Conservation (phyloP, 129 eudicot genomes). For the Gnaphalium uliginosum region DNA sequence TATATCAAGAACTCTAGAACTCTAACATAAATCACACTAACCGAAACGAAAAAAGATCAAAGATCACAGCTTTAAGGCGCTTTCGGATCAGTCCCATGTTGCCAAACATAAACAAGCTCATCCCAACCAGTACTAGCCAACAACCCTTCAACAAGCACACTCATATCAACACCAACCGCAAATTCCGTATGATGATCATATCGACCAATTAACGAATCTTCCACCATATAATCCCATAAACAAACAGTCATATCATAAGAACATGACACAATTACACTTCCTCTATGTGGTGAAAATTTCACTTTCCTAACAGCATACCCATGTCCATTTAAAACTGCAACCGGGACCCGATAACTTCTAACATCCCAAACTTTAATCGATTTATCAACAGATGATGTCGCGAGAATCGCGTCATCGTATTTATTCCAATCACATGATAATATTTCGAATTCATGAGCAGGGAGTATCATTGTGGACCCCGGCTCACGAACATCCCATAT, state of each 20-base stretch:
- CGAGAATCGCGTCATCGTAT: slow-evolving; percentile 83
- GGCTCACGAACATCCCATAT: slow-evolving; percentile 99
- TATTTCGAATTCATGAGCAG: slow-evolving; percentile 91
- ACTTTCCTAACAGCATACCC: slow-evolving; percentile 94
- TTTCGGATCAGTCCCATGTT: slow-evolving; percentile 94
- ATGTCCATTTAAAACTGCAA: slow-evolving; percentile 83
- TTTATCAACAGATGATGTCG: slow-evolving; percentile 85
- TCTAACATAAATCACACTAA: slow-evolving; percentile 32
- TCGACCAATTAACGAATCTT: slow-evolving; percentile 92
- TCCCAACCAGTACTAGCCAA: slow-evolving; percentile 99
- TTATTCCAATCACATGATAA: slow-evolving; percentile 90
- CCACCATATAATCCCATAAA: slow-evolving; percentile 97
- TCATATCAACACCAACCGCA: slow-evolving; percentile 98
- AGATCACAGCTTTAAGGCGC: slow-evolving; percentile 49
- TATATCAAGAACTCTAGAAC: slow-evolving; percentile 25
- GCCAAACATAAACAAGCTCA: slow-evolving; percentile 98
- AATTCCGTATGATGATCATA: slow-evolving; percentile 97
- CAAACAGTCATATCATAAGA: slow-evolving; percentile 97
- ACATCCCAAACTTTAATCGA: slow-evolving; percentile 93
- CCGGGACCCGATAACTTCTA: slow-evolving; percentile 65
- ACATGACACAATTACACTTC: slow-evolving; percentile 70
- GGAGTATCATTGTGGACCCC: slow-evolving; percentile 89
- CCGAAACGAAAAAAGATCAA: neutral
- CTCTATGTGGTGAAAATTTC: slow-evolving; percentile 88
- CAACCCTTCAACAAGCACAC: slow-evolving; percentile 96